A percentile compares a stretch with the other conserved stretches of the same genome.
These are phyloP conservation scores for Xylaria multiplex DNA, from an alignment of 2,329 filamentous ascomycete species.

Conservation along the genomic window DNA sequence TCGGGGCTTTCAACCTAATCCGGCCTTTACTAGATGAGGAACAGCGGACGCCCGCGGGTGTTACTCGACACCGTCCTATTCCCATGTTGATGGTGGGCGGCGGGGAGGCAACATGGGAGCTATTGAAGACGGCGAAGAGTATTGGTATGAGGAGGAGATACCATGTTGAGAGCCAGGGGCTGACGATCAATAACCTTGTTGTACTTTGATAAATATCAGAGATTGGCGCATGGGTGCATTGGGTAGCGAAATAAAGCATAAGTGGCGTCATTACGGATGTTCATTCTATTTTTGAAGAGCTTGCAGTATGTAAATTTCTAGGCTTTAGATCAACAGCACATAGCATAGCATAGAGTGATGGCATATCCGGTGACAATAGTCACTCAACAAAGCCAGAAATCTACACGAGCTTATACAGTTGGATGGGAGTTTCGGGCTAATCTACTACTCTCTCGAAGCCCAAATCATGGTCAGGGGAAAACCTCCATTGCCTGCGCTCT, in stretches of 20 bases:
- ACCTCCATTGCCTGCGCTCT: too few relatives aligned
- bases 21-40: constrained; percentile 78
- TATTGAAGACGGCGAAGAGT: constrained; percentile 70
- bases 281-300: constrained; percentile 1
- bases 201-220: constrained; percentile 59
- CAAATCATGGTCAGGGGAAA: too few relatives aligned
- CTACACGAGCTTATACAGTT: too few relatives aligned
- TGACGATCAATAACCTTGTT: constrained; percentile 81
- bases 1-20: constrained; percentile 50
- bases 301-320: constrained; percentile 7
- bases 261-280: constrained; percentile 32
- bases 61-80: constrained; percentile 76
- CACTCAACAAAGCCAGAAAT: too few relatives aligned
- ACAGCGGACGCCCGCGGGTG: constrained; percentile 76
- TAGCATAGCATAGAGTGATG: not conserved
- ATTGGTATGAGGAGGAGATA: constrained; percentile 83
- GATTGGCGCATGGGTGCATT: constrained; percentile 20
- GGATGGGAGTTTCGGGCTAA: too few relatives aligned
- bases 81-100: constrained; percentile 86
- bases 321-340: not conserved
- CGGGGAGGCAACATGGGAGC: constrained; percentile 70
- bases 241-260: constrained; percentile 34
- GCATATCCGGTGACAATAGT: not conserved
- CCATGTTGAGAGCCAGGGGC: constrained; percentile 81
- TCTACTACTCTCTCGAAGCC: too few relatives aligned